Percentiles rank a stretch among this genome's conserved stretches.
phyloP scores from a whole-genome alignment of 257 asterid genomes.

The Solanum medicagineum region DNA sequence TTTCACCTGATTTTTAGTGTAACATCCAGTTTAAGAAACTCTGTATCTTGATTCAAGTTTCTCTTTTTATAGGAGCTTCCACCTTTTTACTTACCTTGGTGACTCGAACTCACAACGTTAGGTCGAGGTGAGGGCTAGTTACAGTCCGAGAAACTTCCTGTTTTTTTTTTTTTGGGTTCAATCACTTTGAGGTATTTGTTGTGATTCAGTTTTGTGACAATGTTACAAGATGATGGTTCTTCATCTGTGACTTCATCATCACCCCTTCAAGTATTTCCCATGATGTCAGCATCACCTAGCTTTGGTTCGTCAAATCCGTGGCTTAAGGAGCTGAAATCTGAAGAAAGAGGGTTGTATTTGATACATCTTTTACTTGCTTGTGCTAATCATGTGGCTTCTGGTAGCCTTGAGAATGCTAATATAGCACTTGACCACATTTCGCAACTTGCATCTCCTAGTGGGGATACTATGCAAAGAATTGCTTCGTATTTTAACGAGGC shows the following conservation, averaged over 20 bases:
- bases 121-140: background rate
- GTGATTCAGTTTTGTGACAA: conserved; percentile 5
- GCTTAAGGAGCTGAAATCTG: conserved; percentile 81
- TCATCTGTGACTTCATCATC: conserved; percentile 65
- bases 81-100: background rate
- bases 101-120: background rate
- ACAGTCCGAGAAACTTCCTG: background rate
- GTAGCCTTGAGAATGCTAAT: conserved; percentile 74
- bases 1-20: background rate
- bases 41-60: background rate
- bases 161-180: background rate
- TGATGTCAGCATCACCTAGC: conserved; percentile 41
- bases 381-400: conserved; percentile 70
- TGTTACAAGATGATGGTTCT: conserved; percentile 93
- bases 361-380: conserved; percentile 76
- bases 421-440: conserved; percentile 84
- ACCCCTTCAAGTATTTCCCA: conserved; percentile 50
- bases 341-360: conserved; percentile 76
- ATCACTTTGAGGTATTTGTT: background rate
- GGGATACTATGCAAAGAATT: conserved; percentile 91
- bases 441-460: conserved; percentile 70
- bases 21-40: background rate
- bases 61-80: background rate
- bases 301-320: conserved; percentile 58
- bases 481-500: conserved; percentile 83